A percentile compares a stretch with the other conserved stretches of the same genome.
Evolutionary conservation across 352 stramenopile genomes (phyloP).

Genomic region (Globisporangium parvum): DNA sequence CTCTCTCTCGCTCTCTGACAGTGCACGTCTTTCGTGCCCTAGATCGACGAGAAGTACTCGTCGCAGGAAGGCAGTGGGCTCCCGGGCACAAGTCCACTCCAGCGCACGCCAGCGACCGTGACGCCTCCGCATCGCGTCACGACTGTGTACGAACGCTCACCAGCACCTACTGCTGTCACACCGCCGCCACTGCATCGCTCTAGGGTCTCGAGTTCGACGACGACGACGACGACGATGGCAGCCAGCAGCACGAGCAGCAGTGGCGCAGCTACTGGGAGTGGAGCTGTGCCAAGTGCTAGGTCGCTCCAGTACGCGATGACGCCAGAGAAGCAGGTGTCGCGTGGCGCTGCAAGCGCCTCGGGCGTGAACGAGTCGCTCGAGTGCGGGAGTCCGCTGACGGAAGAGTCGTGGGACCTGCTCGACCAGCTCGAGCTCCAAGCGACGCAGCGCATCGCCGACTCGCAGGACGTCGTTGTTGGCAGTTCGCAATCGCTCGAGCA

Average conservation of each 20-base stretch:
- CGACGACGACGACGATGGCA: too few relatives aligned
- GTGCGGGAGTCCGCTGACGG: conserved; percentile 61
- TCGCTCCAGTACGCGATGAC: conserved; percentile 2
- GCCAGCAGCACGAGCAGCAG: background rate
- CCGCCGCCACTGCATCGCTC: too few relatives aligned
- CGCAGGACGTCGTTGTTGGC: conserved; percentile 4
- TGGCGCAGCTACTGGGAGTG: background rate
- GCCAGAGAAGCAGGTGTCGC: background rate
- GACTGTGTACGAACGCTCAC: background rate
- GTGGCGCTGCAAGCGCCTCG: conserved; percentile 5
- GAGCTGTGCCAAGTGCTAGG: background rate
- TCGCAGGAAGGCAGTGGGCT: conserved; percentile 17
- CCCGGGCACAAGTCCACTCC: background rate
- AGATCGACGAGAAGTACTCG: conserved; percentile 57
- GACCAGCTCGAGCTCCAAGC: conserved; percentile 65
- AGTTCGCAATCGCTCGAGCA: conserved; percentile 1
- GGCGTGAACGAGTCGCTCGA: conserved; percentile 24
- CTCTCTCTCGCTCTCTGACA: background rate
- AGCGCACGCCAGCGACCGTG: background rate
- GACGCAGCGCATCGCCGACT: conserved; percentile 27
- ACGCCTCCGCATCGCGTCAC: background rate
- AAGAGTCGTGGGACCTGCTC: conserved; percentile 70
- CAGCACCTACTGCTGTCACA: background rate
- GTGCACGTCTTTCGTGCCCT: background rate
- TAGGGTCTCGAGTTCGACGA: too few relatives aligned